A percentile compares a stretch with the other conserved stretches of the same genome.
Evolutionary conservation across 2,329 filamentous ascomycete species (phyloP).

Genomic region (Emmonsiellopsis sp.): DNA sequence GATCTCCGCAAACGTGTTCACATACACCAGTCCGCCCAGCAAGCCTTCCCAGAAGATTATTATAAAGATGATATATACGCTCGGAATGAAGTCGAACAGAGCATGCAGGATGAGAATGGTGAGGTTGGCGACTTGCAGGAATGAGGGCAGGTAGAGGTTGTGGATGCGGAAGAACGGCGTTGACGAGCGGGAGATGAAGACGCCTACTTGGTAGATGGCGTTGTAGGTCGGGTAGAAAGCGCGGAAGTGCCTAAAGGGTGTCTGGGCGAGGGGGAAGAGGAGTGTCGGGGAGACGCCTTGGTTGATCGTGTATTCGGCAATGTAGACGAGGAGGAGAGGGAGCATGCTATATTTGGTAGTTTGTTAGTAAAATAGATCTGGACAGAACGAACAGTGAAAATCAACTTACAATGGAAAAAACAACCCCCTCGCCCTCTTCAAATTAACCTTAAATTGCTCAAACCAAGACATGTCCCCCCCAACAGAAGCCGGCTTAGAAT

Average conservation of each 20-base stretch:
- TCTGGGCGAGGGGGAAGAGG: conserved; percentile 67
- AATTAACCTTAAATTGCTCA: conserved; percentile 38
- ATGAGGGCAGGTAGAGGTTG: conserved; percentile 68
- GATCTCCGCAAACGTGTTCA: conserved; percentile 93
- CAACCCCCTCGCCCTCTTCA: conserved; percentile 59
- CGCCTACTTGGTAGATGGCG: conserved; percentile 88
- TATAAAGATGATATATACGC: conserved; percentile 73
- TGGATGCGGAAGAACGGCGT: conserved; percentile 79
- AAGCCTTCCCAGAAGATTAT: conserved; percentile 92
- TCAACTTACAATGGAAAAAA: conserved; percentile 58
- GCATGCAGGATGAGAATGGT: conserved; percentile 65
- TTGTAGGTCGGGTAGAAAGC: conserved; percentile 93
- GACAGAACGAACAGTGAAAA: background rate
- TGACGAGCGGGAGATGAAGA: conserved; percentile 88
- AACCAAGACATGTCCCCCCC: conserved; percentile 15
- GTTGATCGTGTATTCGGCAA: conserved; percentile 96
- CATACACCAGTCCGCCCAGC: conserved; percentile 84
- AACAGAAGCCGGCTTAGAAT: background rate
- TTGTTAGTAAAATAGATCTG: conserved; percentile 7
- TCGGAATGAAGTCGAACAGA: conserved; percentile 71
- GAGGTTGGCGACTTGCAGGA: conserved; percentile 76
- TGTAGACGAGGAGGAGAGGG: conserved; percentile 81
- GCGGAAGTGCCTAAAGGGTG: conserved; percentile 72
- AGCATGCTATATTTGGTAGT: conserved; percentile 54
- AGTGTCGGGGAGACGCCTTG: conserved; percentile 86